Evolutionary conservation across 1,284 basidiomycete genomes (phyloP), one percentile per base, ranked within the genome.

Genomic region (Schizophyllum commune): DNA sequence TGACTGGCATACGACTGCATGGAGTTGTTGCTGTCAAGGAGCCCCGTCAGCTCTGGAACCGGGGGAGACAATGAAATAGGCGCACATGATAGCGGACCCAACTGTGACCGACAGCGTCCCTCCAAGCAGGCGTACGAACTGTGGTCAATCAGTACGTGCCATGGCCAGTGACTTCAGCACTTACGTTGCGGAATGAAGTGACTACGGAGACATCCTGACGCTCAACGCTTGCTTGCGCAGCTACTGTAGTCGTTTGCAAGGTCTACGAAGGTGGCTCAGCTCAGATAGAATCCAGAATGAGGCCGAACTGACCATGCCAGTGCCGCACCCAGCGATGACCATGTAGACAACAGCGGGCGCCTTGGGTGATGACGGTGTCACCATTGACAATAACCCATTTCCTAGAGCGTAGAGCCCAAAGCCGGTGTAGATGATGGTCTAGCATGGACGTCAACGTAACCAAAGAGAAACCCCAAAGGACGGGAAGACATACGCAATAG

Each of bases 331-430:
- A 0, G 83, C 79, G 1, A 92, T 70, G 5, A 92, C 67, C 79
- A 91, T 88, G 65, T 78, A 91, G 5, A 88, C 75, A 0, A 89
- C 82, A n/a, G 89, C 70, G 0, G 81, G 71, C 0, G 78, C 82
- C 55, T 82, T 77, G 1, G 75, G 67, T 0, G 87, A 83, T 5
- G 73, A 69, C 1, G 76, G 73, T 1, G 74, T 79, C 53, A 90
- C 76, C 0, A 83, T 87, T 1, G 87, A 86, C 7, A 91, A 71
- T 52, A 88, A 79, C 1, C 90, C 91, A 56, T 85, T 82, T 0
- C 84, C 87, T 32, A 91, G 74, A 0, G 86, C 79, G 86, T 86
- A 91, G n/a, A 87, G 72, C 0, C 74, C 74, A 68, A 90, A 93
- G 0, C 91, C 89, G 19, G 77, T 66, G 61, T 86, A 78, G 55